These are phyloP conservation scores for Nyssa sinensis DNA, from an alignment of 148 eudicot species.

Conservation along the genomic window DNA sequence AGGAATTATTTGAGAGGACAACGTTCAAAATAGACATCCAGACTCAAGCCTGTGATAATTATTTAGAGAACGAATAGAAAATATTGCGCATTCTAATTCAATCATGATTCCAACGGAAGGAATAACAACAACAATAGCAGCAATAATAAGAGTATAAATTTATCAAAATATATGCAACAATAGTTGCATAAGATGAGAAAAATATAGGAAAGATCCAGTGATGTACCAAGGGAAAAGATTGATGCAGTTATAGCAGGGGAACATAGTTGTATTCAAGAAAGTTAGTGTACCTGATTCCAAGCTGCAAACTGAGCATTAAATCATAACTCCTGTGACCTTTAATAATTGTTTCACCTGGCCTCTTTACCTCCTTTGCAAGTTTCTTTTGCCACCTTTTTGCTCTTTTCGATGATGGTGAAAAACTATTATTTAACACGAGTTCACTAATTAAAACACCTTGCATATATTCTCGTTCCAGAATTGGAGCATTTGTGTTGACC, in stretches of 20 bases:
- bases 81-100: neutral
- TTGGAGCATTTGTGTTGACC: slow-evolving; percentile 45
- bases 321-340: slow-evolving; percentile 99
- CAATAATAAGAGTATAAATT: neutral
- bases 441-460: slow-evolving; percentile 96
- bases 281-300: slow-evolving; percentile 91
- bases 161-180: neutral
- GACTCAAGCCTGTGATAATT: neutral
- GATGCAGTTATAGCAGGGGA: neutral
- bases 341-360: slow-evolving; percentile 90
- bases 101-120: neutral
- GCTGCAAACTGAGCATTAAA: slow-evolving; percentile 96
- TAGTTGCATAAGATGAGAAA: neutral
- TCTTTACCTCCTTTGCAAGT: slow-evolving; percentile 75
- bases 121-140: neutral
- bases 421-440: slow-evolving; percentile 59
- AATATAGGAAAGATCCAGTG: neutral
- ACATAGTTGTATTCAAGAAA: slow-evolving; percentile 7
- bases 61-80: neutral
- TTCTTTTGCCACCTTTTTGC: slow-evolving; percentile 64
- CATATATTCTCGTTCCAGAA: slow-evolving; percentile 94
- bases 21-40: neutral
- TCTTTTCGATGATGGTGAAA: slow-evolving; percentile 73
- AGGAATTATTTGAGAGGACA: neutral
- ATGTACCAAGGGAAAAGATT: too few species aligned